Conservation (phyloP, 140 eudicot species). For the Oenanthe javanica region DNA sequence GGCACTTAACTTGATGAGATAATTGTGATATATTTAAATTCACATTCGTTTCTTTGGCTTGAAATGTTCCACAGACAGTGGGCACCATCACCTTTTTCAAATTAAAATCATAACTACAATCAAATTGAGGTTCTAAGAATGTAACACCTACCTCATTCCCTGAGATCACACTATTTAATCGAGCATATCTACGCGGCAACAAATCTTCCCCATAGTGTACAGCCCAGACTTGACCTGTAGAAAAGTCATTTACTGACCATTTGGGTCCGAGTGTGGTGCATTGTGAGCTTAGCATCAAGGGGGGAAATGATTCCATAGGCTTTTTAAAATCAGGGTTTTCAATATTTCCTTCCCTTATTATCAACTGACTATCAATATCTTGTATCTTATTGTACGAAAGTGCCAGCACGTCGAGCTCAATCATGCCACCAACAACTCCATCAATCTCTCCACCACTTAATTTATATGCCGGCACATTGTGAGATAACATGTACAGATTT, state of each 20-base stretch:
- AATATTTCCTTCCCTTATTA: conserved; percentile 17
- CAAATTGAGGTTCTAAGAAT: conserved; percentile 42
- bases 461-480: conserved; percentile 41
- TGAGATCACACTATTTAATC: conserved; percentile 31
- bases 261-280: conserved; percentile 31
- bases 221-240: conserved; percentile 59
- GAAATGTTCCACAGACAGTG: conserved; percentile 44
- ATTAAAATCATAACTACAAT: conserved; percentile 19
- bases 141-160: conserved; percentile 32
- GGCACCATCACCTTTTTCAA: conserved; percentile 39
- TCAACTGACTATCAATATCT: conserved; percentile 15
- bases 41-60: conserved; percentile 29
- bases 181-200: conserved; percentile 55
- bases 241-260: conserved; percentile 36
- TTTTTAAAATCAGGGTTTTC: conserved; percentile 18
- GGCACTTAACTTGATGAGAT: conserved; percentile 43
- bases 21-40: conserved; percentile 29
- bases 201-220: conserved; percentile 34
- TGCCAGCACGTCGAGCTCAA: conserved; percentile 54
- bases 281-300: conserved; percentile 1
- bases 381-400: conserved; percentile 16
- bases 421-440: conserved; percentile 41
- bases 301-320: background rate
- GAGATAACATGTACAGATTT: conserved; percentile 46
- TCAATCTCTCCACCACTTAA: conserved; percentile 41